Evolutionary conservation across 306 rosid genomes (phyloP).

Genomic region (Sesbania bispinosa): DNA sequence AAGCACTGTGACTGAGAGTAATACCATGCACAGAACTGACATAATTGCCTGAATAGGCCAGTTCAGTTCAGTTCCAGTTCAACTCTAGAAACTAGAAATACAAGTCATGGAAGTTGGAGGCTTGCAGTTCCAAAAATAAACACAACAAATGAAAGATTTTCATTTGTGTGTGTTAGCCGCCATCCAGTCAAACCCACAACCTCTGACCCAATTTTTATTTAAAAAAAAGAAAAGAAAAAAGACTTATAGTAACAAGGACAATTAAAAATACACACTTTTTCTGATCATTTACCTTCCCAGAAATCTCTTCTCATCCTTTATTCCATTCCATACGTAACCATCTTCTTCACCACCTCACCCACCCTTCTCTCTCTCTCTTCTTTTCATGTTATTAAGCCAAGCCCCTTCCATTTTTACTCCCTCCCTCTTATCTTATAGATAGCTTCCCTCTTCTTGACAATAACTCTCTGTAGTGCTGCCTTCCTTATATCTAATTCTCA

Average conservation of each 20-base stretch:
- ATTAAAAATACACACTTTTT: not conserved
- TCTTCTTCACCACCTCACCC: conserved; percentile 12
- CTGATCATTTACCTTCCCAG: conserved; percentile 40
- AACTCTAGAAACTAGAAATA: too few species aligned
- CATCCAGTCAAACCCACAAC: conserved; percentile 69
- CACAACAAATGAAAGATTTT: not conserved
- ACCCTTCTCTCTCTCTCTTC: not conserved
- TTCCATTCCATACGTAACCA: conserved; percentile 44
- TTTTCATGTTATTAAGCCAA: not conserved
- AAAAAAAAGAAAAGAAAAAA: too few species aligned
- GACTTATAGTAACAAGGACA: not conserved
- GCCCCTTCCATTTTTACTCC: not conserved
- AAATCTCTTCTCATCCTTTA: conserved; percentile 29
- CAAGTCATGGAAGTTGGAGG: too few species aligned
- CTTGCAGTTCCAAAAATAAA: too few species aligned
- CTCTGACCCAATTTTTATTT: conserved; percentile 45
- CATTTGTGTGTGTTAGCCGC: conserved; percentile 46
- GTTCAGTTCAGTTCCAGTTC: too few species aligned
- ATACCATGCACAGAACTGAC: too few species aligned
- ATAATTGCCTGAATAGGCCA: too few species aligned
- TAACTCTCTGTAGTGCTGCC: too few species aligned
- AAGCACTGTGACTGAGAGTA: too few species aligned
- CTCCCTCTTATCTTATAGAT: not conserved
- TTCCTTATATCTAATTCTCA: too few species aligned
- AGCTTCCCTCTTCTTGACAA: not conserved